Conservation (phyloP, 306 rosid genomes). For the Prinsepia uniflora region DNA sequence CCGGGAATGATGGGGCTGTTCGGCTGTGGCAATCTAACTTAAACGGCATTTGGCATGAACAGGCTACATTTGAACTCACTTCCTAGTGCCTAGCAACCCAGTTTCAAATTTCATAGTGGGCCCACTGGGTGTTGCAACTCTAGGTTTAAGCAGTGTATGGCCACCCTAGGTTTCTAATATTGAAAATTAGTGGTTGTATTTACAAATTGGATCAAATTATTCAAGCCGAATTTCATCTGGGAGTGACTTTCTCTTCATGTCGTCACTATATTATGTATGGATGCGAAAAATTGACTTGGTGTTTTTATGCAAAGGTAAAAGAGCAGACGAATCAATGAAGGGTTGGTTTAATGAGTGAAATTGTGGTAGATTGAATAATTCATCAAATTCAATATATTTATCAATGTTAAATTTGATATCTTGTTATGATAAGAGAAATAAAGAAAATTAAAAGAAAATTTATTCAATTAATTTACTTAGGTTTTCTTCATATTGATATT, state of each 20-base stretch:
- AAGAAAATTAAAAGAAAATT: too few relatives aligned
- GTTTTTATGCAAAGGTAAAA: background rate
- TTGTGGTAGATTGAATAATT: too few relatives aligned
- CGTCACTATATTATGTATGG: background rate
- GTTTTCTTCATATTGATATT: too few relatives aligned
- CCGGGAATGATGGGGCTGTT: slow-evolving; percentile 72
- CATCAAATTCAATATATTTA: too few relatives aligned
- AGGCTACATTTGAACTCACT: slow-evolving; percentile 71
- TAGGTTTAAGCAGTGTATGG: background rate
- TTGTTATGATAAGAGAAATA: too few relatives aligned
- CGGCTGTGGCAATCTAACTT: slow-evolving; percentile 87
- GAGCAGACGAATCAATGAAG: background rate
- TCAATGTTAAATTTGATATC: too few relatives aligned
- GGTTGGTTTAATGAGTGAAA: too few relatives aligned
- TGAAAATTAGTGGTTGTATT: background rate
- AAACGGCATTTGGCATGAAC: slow-evolving; percentile 84
- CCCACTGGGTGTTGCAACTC: background rate
- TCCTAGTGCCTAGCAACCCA: slow-evolving; percentile 30
- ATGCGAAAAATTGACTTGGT: background rate
- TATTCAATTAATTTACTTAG: too few relatives aligned
- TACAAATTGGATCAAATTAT: background rate
- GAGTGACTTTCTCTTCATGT: background rate
- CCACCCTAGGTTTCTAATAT: background rate
- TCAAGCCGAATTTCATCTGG: background rate
- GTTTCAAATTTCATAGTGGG: background rate